Evolutionary conservation across 139 green algal genomes (phyloP), one percentile per base, ranked within the genome.

Genomic region (Chlamydomonas schloesseri): DNA sequence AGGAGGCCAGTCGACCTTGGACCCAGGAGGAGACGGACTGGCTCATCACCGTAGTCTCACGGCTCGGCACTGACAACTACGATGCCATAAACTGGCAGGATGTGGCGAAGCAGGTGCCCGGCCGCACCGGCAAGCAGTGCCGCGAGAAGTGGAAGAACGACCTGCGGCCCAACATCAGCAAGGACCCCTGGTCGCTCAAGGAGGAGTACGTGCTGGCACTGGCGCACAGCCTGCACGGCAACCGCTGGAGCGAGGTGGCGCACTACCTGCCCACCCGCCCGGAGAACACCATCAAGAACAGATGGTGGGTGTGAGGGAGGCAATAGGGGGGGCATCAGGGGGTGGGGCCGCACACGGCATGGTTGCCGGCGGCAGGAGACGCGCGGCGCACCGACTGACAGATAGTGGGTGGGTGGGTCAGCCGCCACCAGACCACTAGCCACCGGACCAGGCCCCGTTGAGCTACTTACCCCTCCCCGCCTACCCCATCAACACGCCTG

Each of bases 261-360:
- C 90, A 93, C 80, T 88, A 89, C 67, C 86, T 98, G 50, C 92
- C 92, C 0, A 94, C 94, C 33, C 89, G 96, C n/a, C 98, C 95
- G 20, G 97, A 99, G 86, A 99, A 99, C 81, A 93, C 93, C 8
- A 95, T 99, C 73, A 99, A 99, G 89, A 99, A 99, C 83, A 93
- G 97, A 83, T 99, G 96, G 96, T 82, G 34, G 14, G n/a, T n/a
- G n/a, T n/a, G n/a, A n/a, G n/a, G n/a, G 72, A 55, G 13, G 67
- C 67, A 74, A 26, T 89, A n/a, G n/a, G n/a, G n/a, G n/a, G n/a
- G n/a, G 84, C 60, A 75, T 34, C 24, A 17, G 8, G 6, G n/a
- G n/a, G n/a, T n/a, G n/a, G n/a, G n/a, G n/a, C n/a, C n/a, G n/a
- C n/a, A n/a, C n/a, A n/a, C n/a, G n/a, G n/a, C n/a, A n/a, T n/a